phyloP scores from a whole-genome alignment of 139 green algal genomes.

The Tetradesmus obliquus region DNA sequence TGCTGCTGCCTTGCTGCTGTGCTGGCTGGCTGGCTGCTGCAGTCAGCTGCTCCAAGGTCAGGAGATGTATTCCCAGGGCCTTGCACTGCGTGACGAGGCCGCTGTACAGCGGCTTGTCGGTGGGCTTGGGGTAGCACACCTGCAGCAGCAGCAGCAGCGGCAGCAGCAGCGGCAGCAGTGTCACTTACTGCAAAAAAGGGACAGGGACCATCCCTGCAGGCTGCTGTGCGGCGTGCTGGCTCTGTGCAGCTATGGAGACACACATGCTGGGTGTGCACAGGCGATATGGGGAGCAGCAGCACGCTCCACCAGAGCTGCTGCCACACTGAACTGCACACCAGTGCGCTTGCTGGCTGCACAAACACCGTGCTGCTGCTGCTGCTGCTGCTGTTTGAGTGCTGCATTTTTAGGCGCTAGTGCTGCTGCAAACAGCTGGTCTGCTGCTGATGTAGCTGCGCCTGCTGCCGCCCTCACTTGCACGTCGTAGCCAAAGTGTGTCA shows the following conservation, averaged over 20 bases:
- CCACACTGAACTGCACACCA: too few relatives aligned
- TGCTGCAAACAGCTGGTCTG: background rate
- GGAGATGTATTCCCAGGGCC: conserved; percentile 75
- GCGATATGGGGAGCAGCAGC: too few relatives aligned
- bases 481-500: conserved; percentile 92
- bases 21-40: background rate
- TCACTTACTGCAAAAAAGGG: too few relatives aligned
- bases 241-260: too few relatives aligned
- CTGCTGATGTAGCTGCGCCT: background rate
- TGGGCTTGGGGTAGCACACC: conserved; percentile 93
- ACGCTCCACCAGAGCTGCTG: too few relatives aligned
- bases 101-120: conserved; percentile 89
- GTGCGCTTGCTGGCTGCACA: too few relatives aligned
- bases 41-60: conserved; percentile 60
- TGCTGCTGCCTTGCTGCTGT: background rate
- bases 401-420: background rate
- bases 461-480: conserved; percentile 53
- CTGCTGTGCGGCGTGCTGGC: too few relatives aligned
- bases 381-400: background rate
- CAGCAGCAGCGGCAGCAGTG: background rate
- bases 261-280: too few relatives aligned
- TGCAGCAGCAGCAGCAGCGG: conserved; percentile 23
- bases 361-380: background rate
- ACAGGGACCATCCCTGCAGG: background rate
- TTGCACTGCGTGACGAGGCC: conserved; percentile 76